Evolutionary conservation across 164 flowering plant species (phyloP).

Genomic region (Chloranthus sessilifolius): DNA sequence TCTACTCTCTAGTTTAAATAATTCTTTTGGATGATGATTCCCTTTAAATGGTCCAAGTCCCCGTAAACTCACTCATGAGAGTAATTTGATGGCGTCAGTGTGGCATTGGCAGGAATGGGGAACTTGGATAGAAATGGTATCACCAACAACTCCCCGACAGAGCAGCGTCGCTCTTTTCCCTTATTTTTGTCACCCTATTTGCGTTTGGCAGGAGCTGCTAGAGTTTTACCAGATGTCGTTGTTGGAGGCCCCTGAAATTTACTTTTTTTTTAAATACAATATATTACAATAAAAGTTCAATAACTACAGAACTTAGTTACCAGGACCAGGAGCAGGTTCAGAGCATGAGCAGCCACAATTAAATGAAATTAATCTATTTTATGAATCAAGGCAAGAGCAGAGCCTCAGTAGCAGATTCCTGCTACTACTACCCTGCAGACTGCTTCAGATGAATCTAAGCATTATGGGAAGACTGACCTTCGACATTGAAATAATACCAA

Average conservation of each 20-base stretch:
- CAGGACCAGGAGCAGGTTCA: no score
- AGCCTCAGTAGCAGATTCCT: no score
- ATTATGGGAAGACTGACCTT: conserved; percentile 47
- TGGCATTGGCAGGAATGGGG: conserved; percentile 47
- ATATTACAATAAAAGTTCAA: no score
- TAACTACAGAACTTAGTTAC: no score
- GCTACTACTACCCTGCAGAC: no score
- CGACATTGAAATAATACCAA: conserved; percentile 73
- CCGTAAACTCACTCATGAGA: conserved; percentile 41
- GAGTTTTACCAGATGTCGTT: conserved; percentile 15
- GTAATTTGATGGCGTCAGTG: conserved; percentile 21
- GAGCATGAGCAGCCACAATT: no score
- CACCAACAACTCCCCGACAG: conserved; percentile 69
- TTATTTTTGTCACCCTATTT: conserved; percentile 67
- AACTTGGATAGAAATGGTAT: conserved; percentile 77
- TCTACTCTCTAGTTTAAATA: neutral
- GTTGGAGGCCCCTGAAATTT: conserved; percentile 59
- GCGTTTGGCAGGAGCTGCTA: conserved; percentile 50
- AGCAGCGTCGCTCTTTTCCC: conserved; percentile 30
- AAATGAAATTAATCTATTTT: no score
- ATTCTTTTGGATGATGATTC: neutral
- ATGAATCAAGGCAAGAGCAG: no score
- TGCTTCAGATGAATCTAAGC: no score
- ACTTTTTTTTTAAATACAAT: no score
- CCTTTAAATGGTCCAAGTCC: neutral